Evolutionary conservation across 108 stramenopile genomes (phyloP).

Genomic region (Stephanodiscus triporus): DNA sequence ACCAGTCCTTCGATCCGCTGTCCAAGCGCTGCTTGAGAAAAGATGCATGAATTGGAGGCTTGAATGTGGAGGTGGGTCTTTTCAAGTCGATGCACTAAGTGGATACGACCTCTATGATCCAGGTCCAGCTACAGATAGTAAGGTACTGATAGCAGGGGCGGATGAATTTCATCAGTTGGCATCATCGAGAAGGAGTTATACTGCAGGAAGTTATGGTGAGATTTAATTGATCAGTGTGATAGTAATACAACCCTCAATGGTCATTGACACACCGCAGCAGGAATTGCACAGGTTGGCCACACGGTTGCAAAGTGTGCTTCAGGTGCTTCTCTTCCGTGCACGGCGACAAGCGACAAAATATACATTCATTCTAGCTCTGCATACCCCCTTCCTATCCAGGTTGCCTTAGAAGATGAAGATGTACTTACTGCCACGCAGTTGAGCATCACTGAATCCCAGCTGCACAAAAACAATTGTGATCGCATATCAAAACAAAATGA

Average conservation of each 20-base stretch:
- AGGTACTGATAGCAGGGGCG: conserved; percentile 31
- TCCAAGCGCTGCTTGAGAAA: conserved; percentile 56
- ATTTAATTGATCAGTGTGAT: conserved; percentile 13
- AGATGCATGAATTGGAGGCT: conserved; percentile 57
- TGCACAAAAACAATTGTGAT: not conserved
- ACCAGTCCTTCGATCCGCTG: conserved; percentile 56
- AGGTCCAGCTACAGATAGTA: conserved; percentile 23
- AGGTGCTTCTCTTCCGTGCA: not conserved
- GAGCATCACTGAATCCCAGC: conserved; percentile 29
- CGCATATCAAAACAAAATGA: conserved; percentile 10
- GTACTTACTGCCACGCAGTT: conserved; percentile 20
- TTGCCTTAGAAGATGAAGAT: conserved; percentile 21
- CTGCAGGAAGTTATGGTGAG: not conserved
- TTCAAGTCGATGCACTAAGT: conserved; percentile 63
- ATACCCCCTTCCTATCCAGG: conserved; percentile 39
- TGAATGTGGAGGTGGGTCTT: conserved; percentile 55
- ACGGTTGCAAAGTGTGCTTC: conserved; percentile 1
- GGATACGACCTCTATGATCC: conserved; percentile 57
- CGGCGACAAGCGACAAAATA: not conserved
- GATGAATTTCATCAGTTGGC: conserved; percentile 41
- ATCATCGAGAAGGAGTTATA: conserved; percentile 9
- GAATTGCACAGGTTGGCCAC: conserved; percentile 4
- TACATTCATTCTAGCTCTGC: not conserved
- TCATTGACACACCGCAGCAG: not conserved
- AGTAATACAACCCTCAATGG: not conserved